Conservation (phyloP, 2,329 filamentous ascomycete species). For the Hirsutella minnesotensis region DNA sequence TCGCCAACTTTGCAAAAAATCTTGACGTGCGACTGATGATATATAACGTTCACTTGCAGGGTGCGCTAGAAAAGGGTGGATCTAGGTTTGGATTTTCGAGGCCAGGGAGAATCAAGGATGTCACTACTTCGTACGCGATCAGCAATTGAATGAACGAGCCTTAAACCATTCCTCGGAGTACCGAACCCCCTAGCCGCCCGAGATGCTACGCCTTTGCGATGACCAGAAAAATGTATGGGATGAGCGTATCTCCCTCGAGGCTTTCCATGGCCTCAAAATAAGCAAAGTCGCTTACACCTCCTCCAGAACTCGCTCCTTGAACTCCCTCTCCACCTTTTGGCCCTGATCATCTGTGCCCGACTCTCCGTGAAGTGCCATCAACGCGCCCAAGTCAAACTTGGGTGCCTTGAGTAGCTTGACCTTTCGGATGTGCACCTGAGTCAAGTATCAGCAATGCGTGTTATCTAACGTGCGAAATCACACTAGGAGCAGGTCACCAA, state of each 20-base stretch:
- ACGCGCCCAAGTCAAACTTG: constrained; percentile 96
- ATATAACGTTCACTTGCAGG: too few species aligned
- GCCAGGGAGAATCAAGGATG: too few species aligned
- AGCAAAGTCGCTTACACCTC: constrained; percentile 59
- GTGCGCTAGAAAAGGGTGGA: too few species aligned
- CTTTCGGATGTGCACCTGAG: constrained; percentile 97
- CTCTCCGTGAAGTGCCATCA: constrained; percentile 96
- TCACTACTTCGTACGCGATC: too few species aligned
- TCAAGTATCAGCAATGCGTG: too few species aligned
- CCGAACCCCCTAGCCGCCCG: constrained; percentile 28
- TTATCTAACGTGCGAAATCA: too few species aligned
- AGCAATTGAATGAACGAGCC: constrained; percentile 14
- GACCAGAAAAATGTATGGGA: constrained; percentile 28
- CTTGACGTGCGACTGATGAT: too few species aligned
- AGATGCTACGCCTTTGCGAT: constrained; percentile 31
- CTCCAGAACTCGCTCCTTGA: constrained; percentile 96
- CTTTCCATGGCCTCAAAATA: constrained; percentile 18
- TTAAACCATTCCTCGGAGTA: constrained; percentile 24
- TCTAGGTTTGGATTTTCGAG: too few species aligned
- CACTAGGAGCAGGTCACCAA: constrained; percentile 33
- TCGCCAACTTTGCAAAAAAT: too few species aligned
- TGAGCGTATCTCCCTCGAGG: constrained; percentile 20
- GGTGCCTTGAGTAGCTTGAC: constrained; percentile 98
- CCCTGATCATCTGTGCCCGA: constrained; percentile 90
- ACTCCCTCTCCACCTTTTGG: constrained; percentile 97